Percentiles rank a stretch among this genome's conserved stretches.
phyloP scores from a whole-genome alignment of 768 basidiomycete species.

The Gyrodon lividus region DNA sequence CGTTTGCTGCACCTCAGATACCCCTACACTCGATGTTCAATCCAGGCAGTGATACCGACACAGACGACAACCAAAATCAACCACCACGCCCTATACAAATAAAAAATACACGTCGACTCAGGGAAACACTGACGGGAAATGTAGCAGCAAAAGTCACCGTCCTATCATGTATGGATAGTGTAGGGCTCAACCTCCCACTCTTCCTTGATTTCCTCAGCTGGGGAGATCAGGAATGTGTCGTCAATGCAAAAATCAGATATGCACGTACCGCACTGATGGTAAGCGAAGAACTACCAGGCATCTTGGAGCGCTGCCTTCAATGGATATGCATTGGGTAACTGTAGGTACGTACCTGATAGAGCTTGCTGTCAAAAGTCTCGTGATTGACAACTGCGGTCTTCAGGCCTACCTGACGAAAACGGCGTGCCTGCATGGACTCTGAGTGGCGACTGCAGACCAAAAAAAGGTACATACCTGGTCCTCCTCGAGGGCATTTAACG shows the following conservation, averaged over 20 bases:
- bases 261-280: conserved; percentile 22
- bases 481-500: conserved; percentile 1
- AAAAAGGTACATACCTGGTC: background rate
- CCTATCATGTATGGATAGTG: background rate
- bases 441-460: no score
- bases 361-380: no score
- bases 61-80: background rate
- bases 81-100: background rate
- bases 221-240: conserved; percentile 7
- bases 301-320: conserved; percentile 17
- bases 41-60: background rate
- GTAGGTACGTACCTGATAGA: no score
- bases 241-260: conserved; percentile 18
- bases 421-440: no score
- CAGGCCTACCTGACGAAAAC: no score
- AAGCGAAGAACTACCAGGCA: conserved; percentile 22
- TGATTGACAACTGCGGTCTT: no score
- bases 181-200: conserved; percentile 19
- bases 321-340: no score
- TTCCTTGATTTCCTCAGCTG: conserved; percentile 36
- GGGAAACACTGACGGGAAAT: background rate
- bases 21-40: background rate
- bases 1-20: background rate
- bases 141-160: background rate
- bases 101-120: background rate